Evolutionary conservation across 2,329 filamentous ascomycete species (phyloP), one percentile per base, ranked within the genome.

Genomic region (Neoscytalidium dimidiatum): DNA sequence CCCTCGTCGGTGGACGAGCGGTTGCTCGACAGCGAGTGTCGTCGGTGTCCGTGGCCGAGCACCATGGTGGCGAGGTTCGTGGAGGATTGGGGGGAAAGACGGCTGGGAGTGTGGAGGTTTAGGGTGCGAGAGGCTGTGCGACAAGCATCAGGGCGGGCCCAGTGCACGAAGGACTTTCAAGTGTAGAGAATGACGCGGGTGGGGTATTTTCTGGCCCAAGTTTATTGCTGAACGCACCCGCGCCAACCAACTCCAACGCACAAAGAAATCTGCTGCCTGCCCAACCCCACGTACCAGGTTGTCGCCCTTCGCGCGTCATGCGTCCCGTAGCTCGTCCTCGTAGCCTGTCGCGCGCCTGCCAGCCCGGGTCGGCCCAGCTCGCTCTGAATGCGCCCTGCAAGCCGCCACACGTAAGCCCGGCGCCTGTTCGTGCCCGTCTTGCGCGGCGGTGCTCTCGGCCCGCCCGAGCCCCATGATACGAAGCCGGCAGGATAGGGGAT

Each of bases 21-120:
- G 71, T 72, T 78, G 72, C 77, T 77, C 76, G 65, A 62, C 57
- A 65, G 66, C 68, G 81, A 82, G 70, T 78, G 77, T 73, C 82
- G 80, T 69, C 82, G 78, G 72, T 82, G 79, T 49, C 79, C 81
- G 62, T 82, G 79, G 53, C 80, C 81, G 61, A 84, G 77, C 58
- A 82, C 80, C 81, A 84, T 83, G 68, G 66, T 76, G 71, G 69
- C 38, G 51, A 56, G 49, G 38, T 17, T 43, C 51, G 52, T 46
- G 35, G 29, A n/a, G 43, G 17, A 26, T 14, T 26, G n/a, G n/a
- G 41, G 35, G 43, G 52, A 21, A 17, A n/a, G n/a, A 4, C 29
- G 43, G 43, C n/a, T n/a, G 43, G 23, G 51, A 49, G 49, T 31
- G 61, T 63, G 48, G 61, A 63, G 51, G 51, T 28, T 64, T 41